These are phyloP conservation scores for Blastobotrys americana DNA, from an alignment of 805 yeast species.

Conservation along the genomic window DNA sequence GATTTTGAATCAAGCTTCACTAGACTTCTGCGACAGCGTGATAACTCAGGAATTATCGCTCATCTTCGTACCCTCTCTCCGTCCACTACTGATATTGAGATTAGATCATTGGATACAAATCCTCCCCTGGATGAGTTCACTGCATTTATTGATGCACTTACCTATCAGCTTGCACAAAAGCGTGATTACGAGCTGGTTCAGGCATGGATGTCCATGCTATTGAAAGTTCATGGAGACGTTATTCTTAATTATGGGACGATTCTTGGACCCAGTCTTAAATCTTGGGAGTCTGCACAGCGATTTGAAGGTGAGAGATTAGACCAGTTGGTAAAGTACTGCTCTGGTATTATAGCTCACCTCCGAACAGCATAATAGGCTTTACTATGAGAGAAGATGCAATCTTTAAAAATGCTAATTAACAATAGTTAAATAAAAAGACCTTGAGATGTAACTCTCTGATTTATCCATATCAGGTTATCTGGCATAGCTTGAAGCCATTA, in stretches of 20 bases:
- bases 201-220: conserved; percentile 68
- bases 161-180: conserved; percentile 49
- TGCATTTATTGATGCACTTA: conserved; percentile 60
- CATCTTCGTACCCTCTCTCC: conserved; percentile 61
- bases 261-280: conserved; percentile 36
- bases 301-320: conserved; percentile 48
- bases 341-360: conserved; percentile 67
- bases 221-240: conserved; percentile 78
- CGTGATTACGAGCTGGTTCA: conserved; percentile 69
- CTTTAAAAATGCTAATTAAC: not conserved
- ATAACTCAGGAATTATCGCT: conserved; percentile 46
- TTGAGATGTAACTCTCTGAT: not conserved
- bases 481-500: conserved; percentile 1
- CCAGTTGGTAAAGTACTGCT: conserved; percentile 64
- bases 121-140: conserved; percentile 64
- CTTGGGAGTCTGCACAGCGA: conserved; percentile 42
- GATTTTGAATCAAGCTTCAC: conserved; percentile 73
- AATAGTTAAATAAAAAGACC: too few relatives aligned
- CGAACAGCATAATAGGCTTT: conserved; percentile 13
- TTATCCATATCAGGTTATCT: not conserved
- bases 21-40: conserved; percentile 50
- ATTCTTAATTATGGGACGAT: conserved; percentile 38
- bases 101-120: conserved; percentile 59
- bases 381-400: not conserved
- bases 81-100: conserved; percentile 73